Evolutionary conservation across 2,329 filamentous ascomycete species (phyloP), one percentile per base, ranked within the genome.

Genomic region (Septoria petroselini): DNA sequence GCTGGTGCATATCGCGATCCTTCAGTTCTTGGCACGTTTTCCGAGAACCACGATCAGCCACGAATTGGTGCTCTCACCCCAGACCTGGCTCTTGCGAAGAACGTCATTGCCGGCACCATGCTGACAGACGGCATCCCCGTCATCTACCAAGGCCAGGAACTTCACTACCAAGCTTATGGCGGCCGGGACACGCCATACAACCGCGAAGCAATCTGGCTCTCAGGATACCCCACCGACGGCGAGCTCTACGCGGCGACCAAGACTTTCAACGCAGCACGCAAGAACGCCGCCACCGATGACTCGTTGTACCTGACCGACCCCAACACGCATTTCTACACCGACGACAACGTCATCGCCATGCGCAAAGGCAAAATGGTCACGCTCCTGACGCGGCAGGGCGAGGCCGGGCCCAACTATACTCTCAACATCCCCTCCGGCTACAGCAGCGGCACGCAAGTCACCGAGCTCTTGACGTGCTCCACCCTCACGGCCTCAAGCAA

Each of bases 101-200:
- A 85, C 58, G 73, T 78, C 4, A 71, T 85, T 33, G 73, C 80
- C 0, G 84, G 80, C 59, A 78, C 77, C n/a, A 74, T 85, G 23
- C 74, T 85, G 14, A 71, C 71, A 2, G 73, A 83, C 47, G 82
- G 82, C 15, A 79, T 85, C 31, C 81, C 82, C 1, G 80, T 84
- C 48, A 73, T 85, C 27, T 86, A 85, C 66, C 76, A 83, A 57
- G 83, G 82, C 21, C 79, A 82, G 53, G 83, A 85, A 65, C 82
- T 85, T 60, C 79, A 77, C 52, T 81, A 76, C 62, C 63, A 70
- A 1, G 61, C 62, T 8, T 21, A 55, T 11, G 68, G 68, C 29
- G 65, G 63, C 25, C 48, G 52, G 12, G 58, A 54, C 8, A 68
- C 68, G 23, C 71, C 71, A 0, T 66, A 62, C 44, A 72, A 72